Evolutionary conservation across 2,329 filamentous ascomycete genomes (phyloP), one percentile per base, ranked within the genome.

Genomic region (Rhynchosporium secalis): DNA sequence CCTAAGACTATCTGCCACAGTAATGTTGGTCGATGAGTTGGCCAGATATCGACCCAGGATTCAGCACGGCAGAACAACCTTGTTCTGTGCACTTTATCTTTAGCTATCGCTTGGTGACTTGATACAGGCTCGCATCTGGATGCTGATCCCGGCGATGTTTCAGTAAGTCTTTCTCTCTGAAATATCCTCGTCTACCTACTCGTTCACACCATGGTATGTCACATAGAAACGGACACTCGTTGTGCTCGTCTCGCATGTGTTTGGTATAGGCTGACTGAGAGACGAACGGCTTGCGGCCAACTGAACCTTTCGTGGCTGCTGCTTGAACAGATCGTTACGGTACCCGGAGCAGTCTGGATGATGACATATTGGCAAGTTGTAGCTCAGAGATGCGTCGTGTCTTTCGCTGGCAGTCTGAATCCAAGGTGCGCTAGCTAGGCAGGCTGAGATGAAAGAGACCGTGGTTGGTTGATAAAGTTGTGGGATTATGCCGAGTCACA

Each of bases 231-330:
- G 71, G 59, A 0, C 73, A 74, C 31, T 74, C 70, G 13, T 75
- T 65, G 49, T 78, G 76, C 6, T 70, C 68, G 2, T 73, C 70
- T 46, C 72, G 74, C 72, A 78, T 72, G 58, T 79, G 77, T 20
- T 70, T 72, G 0, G 65, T 73, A 58, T 72, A 76, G 0, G 74
- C 72, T 0, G 73, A 68, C 13, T 68, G 64, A 33, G 57, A 57
- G 9, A 31, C 8, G n/a, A 68, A 68, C 3, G 63, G 63, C 8
- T 33, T 63, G 8, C 52, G 31, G 45, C 7, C 10, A 36, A 15
- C 28, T 61, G 60, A 5, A 43, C 33, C 1, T 28, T 40, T 15
- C 15, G 47, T 3, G 31, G 29, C n/a, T 52, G 60, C n/a, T 45
- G 38, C 6, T 58, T 49, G 54, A 69, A 67, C 2, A 33, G 38